Evolutionary conservation across 441 rosid genomes (phyloP).

Genomic region (Pelargonium citronellum): DNA sequence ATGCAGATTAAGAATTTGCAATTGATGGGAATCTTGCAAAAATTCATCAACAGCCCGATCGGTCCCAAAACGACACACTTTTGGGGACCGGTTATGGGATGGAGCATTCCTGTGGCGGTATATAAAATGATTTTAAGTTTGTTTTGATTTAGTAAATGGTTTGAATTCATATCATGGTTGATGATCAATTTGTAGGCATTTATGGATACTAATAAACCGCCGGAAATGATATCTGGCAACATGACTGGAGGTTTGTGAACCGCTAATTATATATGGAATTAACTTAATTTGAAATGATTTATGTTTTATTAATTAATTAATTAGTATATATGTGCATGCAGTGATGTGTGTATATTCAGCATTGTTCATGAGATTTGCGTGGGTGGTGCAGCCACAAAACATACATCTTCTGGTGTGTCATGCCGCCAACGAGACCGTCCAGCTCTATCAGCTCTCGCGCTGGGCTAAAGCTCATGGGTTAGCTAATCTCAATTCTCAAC

Average conservation of each 20-base stretch:
- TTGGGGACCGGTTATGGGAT: slow-evolving; percentile 25
- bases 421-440: slow-evolving; percentile 34
- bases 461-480: slow-evolving; percentile 26
- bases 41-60: slow-evolving; percentile 16
- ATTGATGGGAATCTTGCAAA: background rate
- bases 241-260: slow-evolving; percentile 27
- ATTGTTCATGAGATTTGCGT: slow-evolving; percentile 36
- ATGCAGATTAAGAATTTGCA: background rate
- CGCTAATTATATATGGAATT: background rate
- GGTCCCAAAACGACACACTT: slow-evolving; percentile 27
- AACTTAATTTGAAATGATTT: too few species aligned
- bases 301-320: too few species aligned
- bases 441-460: slow-evolving; percentile 34
- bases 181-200: slow-evolving; percentile 11
- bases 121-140: background rate
- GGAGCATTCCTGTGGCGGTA: slow-evolving; percentile 30
- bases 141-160: background rate
- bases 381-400: slow-evolving; percentile 35
- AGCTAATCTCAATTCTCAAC: background rate
- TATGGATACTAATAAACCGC: slow-evolving; percentile 25
- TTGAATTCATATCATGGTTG: too few species aligned
- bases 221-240: slow-evolving; percentile 26
- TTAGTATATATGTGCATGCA: slow-evolving; percentile 9
- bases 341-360: slow-evolving; percentile 33
- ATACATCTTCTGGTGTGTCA: slow-evolving; percentile 25